phyloP scores from a whole-genome alignment of 345 rosid genomes.

The Jatropha curcas region DNA sequence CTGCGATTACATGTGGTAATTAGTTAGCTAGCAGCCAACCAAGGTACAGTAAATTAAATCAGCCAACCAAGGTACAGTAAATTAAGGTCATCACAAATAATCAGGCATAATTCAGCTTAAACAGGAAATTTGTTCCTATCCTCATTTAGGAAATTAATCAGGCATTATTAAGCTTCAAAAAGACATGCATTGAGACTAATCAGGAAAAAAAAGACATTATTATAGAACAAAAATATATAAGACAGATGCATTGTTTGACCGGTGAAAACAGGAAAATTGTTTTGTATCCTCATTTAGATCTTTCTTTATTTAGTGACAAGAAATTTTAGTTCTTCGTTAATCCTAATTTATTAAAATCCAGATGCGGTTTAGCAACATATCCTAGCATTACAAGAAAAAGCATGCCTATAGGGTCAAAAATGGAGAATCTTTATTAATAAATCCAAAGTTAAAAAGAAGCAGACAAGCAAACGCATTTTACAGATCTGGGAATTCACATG shows the following conservation, averaged over 20 bases:
- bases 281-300: background rate
- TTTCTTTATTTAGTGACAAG: background rate
- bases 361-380: background rate
- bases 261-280: background rate
- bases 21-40: background rate
- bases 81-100: too few relatives aligned
- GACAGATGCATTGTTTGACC: too few relatives aligned
- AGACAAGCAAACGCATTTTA: slow-evolving; percentile 42
- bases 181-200: too few relatives aligned
- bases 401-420: slow-evolving; percentile 11
- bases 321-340: background rate
- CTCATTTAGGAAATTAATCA: too few relatives aligned
- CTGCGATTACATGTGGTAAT: slow-evolving; percentile 35
- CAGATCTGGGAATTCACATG: slow-evolving; percentile 50
- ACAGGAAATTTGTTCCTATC: too few relatives aligned
- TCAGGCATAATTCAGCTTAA: too few relatives aligned
- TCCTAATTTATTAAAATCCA: background rate
- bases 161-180: too few relatives aligned
- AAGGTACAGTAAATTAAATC: background rate
- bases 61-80: too few relatives aligned
- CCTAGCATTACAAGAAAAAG: background rate
- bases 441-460: slow-evolving; percentile 34
- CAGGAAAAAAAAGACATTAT: too few relatives aligned
- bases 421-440: slow-evolving; percentile 21
- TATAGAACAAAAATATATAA: too few relatives aligned